Evolutionary conservation across 352 stramenopile species (phyloP), one percentile per base, ranked within the genome.

Genomic region (Phytophthora ramorum): DNA sequence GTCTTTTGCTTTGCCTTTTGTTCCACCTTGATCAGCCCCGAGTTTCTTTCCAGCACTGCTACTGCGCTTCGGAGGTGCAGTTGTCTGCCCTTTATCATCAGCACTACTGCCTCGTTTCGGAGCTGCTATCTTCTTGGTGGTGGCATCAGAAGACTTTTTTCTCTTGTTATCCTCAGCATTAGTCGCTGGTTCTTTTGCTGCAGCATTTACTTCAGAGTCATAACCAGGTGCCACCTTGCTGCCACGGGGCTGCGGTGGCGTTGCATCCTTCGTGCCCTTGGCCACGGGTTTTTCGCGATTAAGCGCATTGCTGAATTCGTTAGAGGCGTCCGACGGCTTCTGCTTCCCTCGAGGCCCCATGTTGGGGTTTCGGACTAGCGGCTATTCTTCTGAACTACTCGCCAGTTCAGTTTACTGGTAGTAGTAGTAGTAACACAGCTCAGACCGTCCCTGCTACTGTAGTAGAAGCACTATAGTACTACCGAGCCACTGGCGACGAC

Each of bases 241-340:
- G 17, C 60, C 43, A 17, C 50, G 66, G 7, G 44, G 34, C 40
- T 60, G 66, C 5, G 16, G 7, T 28, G 35, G 22, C 3, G 28
- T n/a, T 19, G 30, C 14, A 46, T 41, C 46, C n/a, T 50, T 48
- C 13, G 30, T 44, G 16, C 10, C 28, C 10, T 63, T 64, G 35
- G 22, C 0, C 28, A 44, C 2, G 10, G 37, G 43, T n/a, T 68
- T 71, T 1, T 73, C 69, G 35, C 69, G 75, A 26, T 69, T 75
- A 20, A 75, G 54, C 9, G 56, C 69, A 40, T 76, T 56, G 26
- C 67, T 75, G 20, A 79, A 77, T 4, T 69, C 44, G 19, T 54
- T 60, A 7, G 60, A 58, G 17, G 47, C 30, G 20, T 66, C 65
- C n/a, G 53, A 57, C 20, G 44, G 56, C 43, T 70, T 77, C 28